These are phyloP conservation scores for Kwoniella botswanensis DNA, from an alignment of 768 basidiomycete species.

Conservation along the genomic window DNA sequence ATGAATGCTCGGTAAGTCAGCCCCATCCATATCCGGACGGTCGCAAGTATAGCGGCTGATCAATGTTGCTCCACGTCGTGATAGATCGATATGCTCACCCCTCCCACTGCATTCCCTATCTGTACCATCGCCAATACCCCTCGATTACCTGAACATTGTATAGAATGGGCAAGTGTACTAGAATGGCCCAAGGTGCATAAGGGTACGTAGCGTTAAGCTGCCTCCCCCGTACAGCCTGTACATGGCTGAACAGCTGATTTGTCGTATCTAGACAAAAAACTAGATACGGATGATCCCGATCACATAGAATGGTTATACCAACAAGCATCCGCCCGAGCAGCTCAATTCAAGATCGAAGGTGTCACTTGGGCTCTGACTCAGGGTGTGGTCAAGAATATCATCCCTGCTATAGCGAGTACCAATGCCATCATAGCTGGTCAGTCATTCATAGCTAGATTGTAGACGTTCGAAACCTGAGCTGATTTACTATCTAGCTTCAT, in stretches of 20 bases:
- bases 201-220: slow-evolving; percentile 62
- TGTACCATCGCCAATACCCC: slow-evolving; percentile 99
- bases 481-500: slow-evolving; percentile 70
- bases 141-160: slow-evolving; percentile 95
- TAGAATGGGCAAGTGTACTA: slow-evolving; percentile 98
- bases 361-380: slow-evolving; percentile 98
- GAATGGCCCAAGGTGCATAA: slow-evolving; percentile 96
- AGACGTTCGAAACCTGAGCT: not conserved
- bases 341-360: slow-evolving; percentile 95
- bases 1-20: slow-evolving; percentile 77
- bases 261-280: slow-evolving; percentile 74
- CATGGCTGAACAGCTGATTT: not conserved
- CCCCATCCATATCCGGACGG: not conserved
- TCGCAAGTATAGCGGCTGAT: not conserved
- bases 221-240: not conserved
- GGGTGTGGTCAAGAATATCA: slow-evolving; percentile 99
- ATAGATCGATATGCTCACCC: slow-evolving; percentile 90
- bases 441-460: slow-evolving; percentile 32
- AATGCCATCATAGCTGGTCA: slow-evolving; percentile 96
- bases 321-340: slow-evolving; percentile 77
- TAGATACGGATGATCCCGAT: slow-evolving; percentile 97
- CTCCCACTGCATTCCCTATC: slow-evolving; percentile 94
- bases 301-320: slow-evolving; percentile 93
- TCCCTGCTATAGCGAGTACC: slow-evolving; percentile 97
- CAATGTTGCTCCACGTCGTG: not conserved